Evolutionary conservation across 139 green algal species (phyloP).

Genomic region (Chlamydomonas sp.): DNA sequence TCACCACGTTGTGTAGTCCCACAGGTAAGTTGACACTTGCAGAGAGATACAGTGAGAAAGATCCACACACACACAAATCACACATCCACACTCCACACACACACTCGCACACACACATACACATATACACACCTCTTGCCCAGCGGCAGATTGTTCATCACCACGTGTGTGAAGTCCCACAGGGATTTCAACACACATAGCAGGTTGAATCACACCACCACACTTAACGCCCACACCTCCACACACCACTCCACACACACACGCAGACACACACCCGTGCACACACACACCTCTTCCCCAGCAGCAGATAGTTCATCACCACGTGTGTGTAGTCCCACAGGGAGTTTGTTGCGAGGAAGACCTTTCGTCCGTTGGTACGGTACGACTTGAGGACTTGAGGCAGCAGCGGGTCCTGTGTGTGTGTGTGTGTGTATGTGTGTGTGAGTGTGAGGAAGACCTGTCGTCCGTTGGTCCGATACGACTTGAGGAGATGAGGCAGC

Average conservation of each 20-base stretch:
- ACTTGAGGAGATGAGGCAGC: no score
- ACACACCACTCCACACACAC: no score
- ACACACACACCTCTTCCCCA: conserved; percentile 22
- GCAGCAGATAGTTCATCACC: conserved; percentile 91
- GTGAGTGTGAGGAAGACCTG: no score
- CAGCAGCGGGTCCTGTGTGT: conserved; percentile 25
- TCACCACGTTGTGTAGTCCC: conserved; percentile 95
- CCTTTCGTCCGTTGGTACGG: conserved; percentile 46
- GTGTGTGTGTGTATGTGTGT: no score
- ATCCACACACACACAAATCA: neutral
- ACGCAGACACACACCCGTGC: no score
- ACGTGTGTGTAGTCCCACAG: conserved; percentile 51
- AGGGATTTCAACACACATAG: no score
- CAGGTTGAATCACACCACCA: neutral
- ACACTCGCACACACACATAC: neutral
- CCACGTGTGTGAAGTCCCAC: conserved; percentile 87
- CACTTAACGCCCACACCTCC: neutral
- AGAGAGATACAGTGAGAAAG: neutral
- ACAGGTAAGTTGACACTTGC: neutral
- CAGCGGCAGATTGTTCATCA: conserved; percentile 18
- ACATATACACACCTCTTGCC: conserved; percentile 19
- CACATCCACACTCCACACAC: no score
- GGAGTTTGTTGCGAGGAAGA: conserved; percentile 94
- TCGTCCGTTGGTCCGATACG: conserved; percentile 48
- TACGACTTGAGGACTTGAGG: conserved; percentile 47